phyloP scores from a whole-genome alignment of 345 rosid genomes.

The Diplotaxis tenuifolia region DNA sequence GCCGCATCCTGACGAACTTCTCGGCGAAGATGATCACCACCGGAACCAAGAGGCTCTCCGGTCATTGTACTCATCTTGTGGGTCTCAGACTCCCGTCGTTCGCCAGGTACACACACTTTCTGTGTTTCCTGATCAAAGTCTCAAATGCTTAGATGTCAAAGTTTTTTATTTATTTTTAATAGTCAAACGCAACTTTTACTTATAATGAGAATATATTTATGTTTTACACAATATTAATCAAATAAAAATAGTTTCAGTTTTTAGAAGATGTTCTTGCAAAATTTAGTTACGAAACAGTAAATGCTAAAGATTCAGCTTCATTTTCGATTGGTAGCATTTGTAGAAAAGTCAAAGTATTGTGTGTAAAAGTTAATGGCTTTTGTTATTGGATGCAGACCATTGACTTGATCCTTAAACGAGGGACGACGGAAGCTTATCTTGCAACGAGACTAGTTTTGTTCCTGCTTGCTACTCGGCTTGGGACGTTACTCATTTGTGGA shows the following conservation, averaged over 20 bases:
- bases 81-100: conserved; percentile 35
- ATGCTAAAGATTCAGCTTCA: background rate
- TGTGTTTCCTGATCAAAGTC: background rate
- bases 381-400: conserved; percentile 27
- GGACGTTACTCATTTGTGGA: conserved; percentile 70
- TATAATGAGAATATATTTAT: no score
- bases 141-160: background rate
- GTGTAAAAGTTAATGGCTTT: background rate
- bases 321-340: background rate
- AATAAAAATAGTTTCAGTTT: background rate
- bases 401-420: conserved; percentile 27
- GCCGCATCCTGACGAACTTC: conserved; percentile 7
- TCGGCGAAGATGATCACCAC: conserved; percentile 10
- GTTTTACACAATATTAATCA: background rate
- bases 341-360: background rate
- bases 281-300: background rate
- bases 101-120: conserved; percentile 25
- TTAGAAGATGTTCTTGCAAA: background rate
- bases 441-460: conserved; percentile 45
- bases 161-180: background rate
- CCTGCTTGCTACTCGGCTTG: conserved; percentile 61
- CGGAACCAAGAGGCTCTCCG: conserved; percentile 32
- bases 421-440: conserved; percentile 21
- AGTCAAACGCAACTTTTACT: background rate
- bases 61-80: conserved; percentile 52